phyloP scores from a whole-genome alignment of 371 early-diverging fungal genomes.

The Actinomortierella wolfii region DNA sequence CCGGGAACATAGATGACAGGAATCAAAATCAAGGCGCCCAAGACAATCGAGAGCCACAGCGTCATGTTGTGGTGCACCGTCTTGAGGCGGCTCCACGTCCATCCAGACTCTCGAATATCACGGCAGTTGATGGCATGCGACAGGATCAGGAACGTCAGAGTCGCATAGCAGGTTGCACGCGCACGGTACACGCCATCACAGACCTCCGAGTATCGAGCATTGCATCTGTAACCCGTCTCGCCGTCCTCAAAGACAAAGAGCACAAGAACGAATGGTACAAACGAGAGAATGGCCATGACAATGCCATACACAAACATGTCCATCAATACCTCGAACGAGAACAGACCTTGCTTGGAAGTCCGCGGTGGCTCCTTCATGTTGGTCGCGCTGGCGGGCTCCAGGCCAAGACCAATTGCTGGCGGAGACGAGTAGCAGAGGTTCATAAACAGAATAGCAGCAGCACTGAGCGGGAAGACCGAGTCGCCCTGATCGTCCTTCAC shows the following conservation, averaged over 20 bases:
- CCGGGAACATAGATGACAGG: constrained; percentile 73
- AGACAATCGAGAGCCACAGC: constrained; percentile 55
- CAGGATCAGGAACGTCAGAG: constrained; percentile 66
- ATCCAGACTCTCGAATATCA: constrained; percentile 64
- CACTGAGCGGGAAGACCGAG: constrained; percentile 76
- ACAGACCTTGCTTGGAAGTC: constrained; percentile 65
- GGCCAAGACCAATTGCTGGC: constrained; percentile 83
- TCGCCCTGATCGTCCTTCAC: constrained; percentile 59
- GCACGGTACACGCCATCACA: constrained; percentile 77
- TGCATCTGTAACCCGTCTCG: constrained; percentile 66
- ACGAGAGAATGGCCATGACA: constrained; percentile 66
- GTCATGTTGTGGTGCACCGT: constrained; percentile 61
- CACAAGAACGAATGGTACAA: constrained; percentile 70
- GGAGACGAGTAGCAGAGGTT: constrained; percentile 85
- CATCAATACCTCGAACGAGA: constrained; percentile 62
- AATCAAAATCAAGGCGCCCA: constrained; percentile 60
- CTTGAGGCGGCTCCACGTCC: constrained; percentile 49
- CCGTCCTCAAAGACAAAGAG: constrained; percentile 67
- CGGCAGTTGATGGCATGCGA: constrained; percentile 79
- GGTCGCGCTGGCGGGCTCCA: constrained; percentile 81
- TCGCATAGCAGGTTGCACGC: constrained; percentile 73
- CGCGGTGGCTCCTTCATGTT: constrained; percentile 89
- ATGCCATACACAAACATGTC: constrained; percentile 82
- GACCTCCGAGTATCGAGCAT: constrained; percentile 54
- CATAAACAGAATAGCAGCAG: constrained; percentile 88